Conservation (phyloP, 306 rosid genomes). For the Adenanthera pavonina region DNA sequence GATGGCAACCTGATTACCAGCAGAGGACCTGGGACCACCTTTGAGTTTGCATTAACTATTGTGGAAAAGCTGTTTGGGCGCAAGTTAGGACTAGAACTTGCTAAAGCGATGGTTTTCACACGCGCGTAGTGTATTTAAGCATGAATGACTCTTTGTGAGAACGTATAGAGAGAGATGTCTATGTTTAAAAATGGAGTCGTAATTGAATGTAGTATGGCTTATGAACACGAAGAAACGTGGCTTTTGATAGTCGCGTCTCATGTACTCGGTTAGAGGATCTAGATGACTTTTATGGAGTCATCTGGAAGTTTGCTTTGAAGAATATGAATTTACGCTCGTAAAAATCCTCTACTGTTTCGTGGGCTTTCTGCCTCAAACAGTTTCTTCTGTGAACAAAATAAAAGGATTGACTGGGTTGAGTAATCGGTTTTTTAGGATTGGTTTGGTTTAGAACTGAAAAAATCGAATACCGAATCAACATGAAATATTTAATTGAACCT, state of each 20-base stretch:
- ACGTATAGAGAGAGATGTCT: background rate
- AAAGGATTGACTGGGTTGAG: background rate
- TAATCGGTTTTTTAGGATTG: too few species aligned
- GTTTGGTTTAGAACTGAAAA: too few species aligned
- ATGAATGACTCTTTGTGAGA: background rate
- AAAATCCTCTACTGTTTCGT: background rate
- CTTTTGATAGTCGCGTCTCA: background rate
- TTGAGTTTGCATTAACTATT: conserved; percentile 66
- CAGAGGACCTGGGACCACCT: conserved; percentile 73
- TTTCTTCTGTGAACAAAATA: background rate
- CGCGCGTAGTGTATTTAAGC: conserved; percentile 29
- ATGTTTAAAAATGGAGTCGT: conserved; percentile 36
- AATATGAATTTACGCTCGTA: background rate
- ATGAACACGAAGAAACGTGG: background rate
- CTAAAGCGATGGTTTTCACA: conserved; percentile 52
- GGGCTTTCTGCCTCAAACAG: background rate
- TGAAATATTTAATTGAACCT: too few species aligned
- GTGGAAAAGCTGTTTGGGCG: conserved; percentile 71
- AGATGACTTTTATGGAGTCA: background rate
- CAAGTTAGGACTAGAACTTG: conserved; percentile 53
- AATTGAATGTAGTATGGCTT: background rate
- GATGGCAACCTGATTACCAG: conserved; percentile 76
- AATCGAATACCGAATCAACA: too few species aligned
- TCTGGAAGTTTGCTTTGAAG: background rate
- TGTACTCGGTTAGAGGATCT: background rate